Percentiles rank a stretch among this genome's conserved stretches.
phyloP scores from a whole-genome alignment of 768 basidiomycete genomes.

The Pisolithus tinctorius region DNA sequence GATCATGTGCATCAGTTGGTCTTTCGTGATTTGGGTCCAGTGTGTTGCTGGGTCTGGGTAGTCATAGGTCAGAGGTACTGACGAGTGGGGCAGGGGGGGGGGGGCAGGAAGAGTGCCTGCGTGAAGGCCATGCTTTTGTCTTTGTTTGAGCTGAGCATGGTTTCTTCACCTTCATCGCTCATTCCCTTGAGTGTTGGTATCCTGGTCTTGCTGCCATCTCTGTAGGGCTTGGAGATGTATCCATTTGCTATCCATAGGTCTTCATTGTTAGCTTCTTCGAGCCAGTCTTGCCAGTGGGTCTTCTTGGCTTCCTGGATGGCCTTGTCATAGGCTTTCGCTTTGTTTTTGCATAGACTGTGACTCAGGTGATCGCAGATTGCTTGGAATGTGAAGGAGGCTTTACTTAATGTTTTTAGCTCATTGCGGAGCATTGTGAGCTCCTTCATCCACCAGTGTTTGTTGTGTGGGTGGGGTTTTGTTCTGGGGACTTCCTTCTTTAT shows the following conservation, averaged over 20 bases:
- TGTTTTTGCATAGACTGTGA: conserved; percentile 9
- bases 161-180: background rate
- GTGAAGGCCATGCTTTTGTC: conserved; percentile 17
- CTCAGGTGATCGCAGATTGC: conserved; percentile 14
- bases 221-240: conserved; percentile 11
- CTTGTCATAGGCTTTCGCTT: conserved; percentile 10
- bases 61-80: background rate
- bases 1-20: conserved; percentile 6
- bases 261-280: conserved; percentile 9
- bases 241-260: conserved; percentile 21
- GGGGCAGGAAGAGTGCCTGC: conserved; percentile 20
- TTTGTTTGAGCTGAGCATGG: conserved; percentile 6
- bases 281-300: conserved; percentile 16
- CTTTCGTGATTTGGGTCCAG: conserved; percentile 1
- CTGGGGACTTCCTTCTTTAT: conserved; percentile 15
- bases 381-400: conserved; percentile 2
- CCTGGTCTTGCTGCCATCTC: background rate
- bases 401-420: conserved; percentile 9
- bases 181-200: background rate
- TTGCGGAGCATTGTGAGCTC: conserved; percentile 19
- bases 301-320: conserved; percentile 14
- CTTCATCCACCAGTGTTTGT: conserved; percentile 29
- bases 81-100: conserved; percentile 4
- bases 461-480: conserved; percentile 12
- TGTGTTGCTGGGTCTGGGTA: conserved; percentile 1